Conservation (phyloP, 257 asterid species). For the Paulownia fortunei region DNA sequence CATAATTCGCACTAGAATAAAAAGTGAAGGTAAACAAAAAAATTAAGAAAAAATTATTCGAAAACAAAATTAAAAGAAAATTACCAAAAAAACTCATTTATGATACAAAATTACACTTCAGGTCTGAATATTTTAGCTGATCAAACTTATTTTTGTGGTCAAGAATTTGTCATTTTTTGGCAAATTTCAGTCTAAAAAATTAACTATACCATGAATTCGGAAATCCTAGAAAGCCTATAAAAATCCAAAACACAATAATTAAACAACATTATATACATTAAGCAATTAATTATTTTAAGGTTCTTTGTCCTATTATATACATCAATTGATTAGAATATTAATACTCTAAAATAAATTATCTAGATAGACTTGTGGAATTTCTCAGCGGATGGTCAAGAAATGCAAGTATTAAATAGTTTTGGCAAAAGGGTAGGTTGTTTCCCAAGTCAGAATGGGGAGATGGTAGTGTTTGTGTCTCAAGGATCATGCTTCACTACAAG, state of each 20-base stretch:
- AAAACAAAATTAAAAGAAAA: too few species aligned
- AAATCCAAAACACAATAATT: neutral
- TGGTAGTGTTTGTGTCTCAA: slow-evolving; percentile 49
- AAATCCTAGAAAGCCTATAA: neutral
- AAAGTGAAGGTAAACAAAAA: neutral
- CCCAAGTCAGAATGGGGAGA: slow-evolving; percentile 46
- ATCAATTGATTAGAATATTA: neutral
- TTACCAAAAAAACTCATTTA: neutral
- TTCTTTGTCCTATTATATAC: slow-evolving; percentile 24
- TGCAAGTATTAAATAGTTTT: neutral
- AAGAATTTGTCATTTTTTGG: neutral
- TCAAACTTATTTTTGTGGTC: too few species aligned
- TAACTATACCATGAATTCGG: too few species aligned
- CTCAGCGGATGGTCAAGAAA: neutral
- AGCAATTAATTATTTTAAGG: neutral
- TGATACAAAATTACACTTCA: neutral
- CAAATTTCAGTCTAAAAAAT: too few species aligned
- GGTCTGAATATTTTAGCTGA: too few species aligned
- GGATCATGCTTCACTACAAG: slow-evolving; percentile 58
- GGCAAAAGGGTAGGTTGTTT: slow-evolving; percentile 49
- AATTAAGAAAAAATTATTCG: neutral
- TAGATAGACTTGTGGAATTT: neutral
- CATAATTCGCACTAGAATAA: too few species aligned
- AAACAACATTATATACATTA: too few species aligned
- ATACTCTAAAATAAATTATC: neutral